These are phyloP conservation scores for Podila verticillata DNA, from an alignment of 192 early-diverging fungal genomes.

Conservation along the genomic window DNA sequence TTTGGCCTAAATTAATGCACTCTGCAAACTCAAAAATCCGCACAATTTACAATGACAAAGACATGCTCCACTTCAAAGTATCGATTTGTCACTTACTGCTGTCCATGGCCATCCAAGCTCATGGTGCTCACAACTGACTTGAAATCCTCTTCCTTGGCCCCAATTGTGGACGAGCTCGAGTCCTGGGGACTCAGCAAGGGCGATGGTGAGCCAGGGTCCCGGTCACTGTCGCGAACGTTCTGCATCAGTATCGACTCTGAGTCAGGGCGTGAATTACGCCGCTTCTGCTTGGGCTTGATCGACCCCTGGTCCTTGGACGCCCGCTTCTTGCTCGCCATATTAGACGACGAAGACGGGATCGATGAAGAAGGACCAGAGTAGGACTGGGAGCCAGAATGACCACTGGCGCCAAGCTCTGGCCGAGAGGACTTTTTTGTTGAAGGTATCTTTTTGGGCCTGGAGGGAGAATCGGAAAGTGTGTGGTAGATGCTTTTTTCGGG, in stretches of 20 bases:
- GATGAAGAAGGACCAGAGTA: neutral
- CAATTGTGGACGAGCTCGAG: neutral
- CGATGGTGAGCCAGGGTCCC: slow-evolving; percentile 32
- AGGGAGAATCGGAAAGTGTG: slow-evolving; percentile 1
- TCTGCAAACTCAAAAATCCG: too few relatives aligned
- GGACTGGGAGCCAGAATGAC: too few relatives aligned
- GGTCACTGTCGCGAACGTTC: slow-evolving; percentile 7
- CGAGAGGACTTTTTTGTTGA: neutral
- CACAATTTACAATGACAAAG: slow-evolving; percentile 13
- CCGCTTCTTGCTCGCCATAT: slow-evolving; percentile 27
- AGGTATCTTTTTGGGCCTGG: neutral
- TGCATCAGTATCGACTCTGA: too few relatives aligned
- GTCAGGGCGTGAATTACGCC: slow-evolving; percentile 19
- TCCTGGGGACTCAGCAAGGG: slow-evolving; percentile 7
- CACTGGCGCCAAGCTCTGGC: neutral
- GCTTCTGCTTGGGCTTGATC: slow-evolving; percentile 42
- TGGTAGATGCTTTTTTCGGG: neutral
- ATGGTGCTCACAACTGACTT: slow-evolving; percentile 72
- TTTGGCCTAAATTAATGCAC: too few relatives aligned
- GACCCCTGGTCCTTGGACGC: slow-evolving; percentile 40
- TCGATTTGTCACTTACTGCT: slow-evolving; percentile 47
- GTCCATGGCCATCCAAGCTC: slow-evolving; percentile 77
- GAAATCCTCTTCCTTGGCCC: slow-evolving; percentile 37
- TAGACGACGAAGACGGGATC: neutral
- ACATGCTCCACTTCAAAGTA: neutral